Percentiles rank a stretch among this genome's conserved stretches.
Conservation (phyloP, 352 stramenopile genomes). For the Globisporangium lucens region DNA sequence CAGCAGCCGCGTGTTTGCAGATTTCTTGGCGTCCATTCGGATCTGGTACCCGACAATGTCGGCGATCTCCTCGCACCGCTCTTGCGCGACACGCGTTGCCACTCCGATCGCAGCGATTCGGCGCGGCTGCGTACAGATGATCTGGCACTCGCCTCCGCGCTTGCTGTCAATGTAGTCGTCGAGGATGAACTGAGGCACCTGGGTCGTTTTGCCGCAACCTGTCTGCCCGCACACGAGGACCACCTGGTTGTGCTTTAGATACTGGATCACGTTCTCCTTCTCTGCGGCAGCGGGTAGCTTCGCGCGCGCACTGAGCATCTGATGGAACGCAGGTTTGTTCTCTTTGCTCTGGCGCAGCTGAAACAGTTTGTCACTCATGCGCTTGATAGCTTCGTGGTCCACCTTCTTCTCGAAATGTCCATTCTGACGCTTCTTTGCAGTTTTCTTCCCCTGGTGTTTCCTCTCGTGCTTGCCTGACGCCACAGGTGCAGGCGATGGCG, state of each 20-base stretch:
- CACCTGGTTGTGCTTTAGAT: conserved; percentile 77
- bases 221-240: conserved; percentile 95
- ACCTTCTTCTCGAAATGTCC: conserved; percentile 18
- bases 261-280: conserved; percentile 53
- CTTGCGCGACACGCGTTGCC: conserved; percentile 92
- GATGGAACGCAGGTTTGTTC: conserved; percentile 37
- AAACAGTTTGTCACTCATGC: conserved; percentile 45
- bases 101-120: conserved; percentile 96
- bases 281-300: conserved; percentile 64
- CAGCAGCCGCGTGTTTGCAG: conserved; percentile 86
- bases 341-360: conserved; percentile 43
- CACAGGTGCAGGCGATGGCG: background rate
- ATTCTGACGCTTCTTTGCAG: conserved; percentile 15
- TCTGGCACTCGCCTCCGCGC: conserved; percentile 88
- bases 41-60: conserved; percentile 95
- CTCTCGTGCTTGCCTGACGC: conserved; percentile 5
- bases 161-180: conserved; percentile 89
- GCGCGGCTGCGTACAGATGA: conserved; percentile 96
- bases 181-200: conserved; percentile 97
- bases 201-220: conserved; percentile 94
- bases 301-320: conserved; percentile 50
- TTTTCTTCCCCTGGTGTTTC: conserved; percentile 22
- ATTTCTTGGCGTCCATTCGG: conserved; percentile 91
- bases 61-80: conserved; percentile 88
- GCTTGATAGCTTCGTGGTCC: conserved; percentile 34